Percentiles rank a stretch among this genome's conserved stretches.
Evolutionary conservation across 2,329 filamentous ascomycete species (phyloP).

Genomic region (Aphanoascus verrucosus): DNA sequence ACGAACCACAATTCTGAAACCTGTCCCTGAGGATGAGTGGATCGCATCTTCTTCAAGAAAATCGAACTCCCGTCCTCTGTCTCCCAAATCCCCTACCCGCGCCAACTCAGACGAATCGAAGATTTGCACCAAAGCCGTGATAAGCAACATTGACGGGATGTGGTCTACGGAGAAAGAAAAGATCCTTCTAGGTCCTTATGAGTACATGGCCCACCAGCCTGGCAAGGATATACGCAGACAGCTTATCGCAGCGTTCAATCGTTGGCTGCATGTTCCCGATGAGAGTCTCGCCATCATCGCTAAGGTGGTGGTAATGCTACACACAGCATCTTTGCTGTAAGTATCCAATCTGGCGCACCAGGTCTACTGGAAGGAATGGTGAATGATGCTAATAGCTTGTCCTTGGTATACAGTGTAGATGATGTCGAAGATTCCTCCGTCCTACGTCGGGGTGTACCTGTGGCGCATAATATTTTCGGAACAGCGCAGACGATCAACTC

Average conservation of each 20-base stretch:
- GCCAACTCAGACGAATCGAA: not conserved
- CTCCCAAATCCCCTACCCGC: not conserved
- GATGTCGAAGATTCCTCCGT: slow-evolving; percentile 37
- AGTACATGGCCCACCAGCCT: slow-evolving; percentile 67
- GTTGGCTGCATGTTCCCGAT: slow-evolving; percentile 29
- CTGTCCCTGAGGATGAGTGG: slow-evolving; percentile 54
- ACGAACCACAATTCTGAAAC: slow-evolving; percentile 38
- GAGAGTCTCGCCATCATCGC: slow-evolving; percentile 26
- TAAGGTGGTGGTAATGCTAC: slow-evolving; percentile 28
- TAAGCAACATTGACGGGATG: slow-evolving; percentile 15
- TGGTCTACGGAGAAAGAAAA: slow-evolving; percentile 69
- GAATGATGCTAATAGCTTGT: slow-evolving; percentile 1
- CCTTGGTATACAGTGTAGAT: slow-evolving; percentile 26
- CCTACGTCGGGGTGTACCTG: slow-evolving; percentile 35
- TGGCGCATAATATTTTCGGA: slow-evolving; percentile 37
- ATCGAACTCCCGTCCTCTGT: slow-evolving; percentile 17
- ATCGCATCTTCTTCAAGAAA: slow-evolving; percentile 36
- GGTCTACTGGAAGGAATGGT: not conserved
- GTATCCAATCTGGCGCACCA: slow-evolving; percentile 19
- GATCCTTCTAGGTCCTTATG: slow-evolving; percentile 65
- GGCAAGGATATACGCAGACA: slow-evolving; percentile 42
- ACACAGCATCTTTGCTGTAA: slow-evolving; percentile 32
- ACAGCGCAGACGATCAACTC: slow-evolving; percentile 38
- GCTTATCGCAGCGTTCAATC: slow-evolving; percentile 32
- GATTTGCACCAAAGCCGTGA: slow-evolving; percentile 5